Conservation (phyloP, 164 flowering plant species). For the Berberis vulgaris region DNA sequence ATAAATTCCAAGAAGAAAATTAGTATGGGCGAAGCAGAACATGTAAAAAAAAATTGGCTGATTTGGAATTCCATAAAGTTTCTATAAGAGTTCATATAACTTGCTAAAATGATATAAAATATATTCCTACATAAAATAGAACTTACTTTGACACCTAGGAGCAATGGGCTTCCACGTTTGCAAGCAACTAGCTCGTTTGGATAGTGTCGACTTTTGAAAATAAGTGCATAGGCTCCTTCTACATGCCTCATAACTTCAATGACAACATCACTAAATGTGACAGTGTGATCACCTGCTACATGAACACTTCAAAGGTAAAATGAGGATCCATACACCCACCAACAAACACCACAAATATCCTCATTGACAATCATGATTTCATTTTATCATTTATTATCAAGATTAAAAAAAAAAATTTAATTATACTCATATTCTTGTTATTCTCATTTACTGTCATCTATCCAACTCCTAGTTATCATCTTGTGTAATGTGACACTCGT, state of each 20-base stretch:
- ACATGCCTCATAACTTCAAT: slow-evolving; percentile 97
- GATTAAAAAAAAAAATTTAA: no score
- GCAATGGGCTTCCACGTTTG: slow-evolving; percentile 96
- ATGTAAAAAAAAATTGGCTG: no score
- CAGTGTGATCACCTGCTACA: slow-evolving; percentile 62
- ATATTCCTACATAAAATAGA: neutral
- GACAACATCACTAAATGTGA: slow-evolving; percentile 88
- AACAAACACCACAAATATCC: neutral
- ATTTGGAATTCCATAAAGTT: no score
- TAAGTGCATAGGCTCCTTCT: slow-evolving; percentile 98
- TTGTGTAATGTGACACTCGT: no score
- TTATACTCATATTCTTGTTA: no score
- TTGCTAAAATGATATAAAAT: no score
- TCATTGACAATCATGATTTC: neutral
- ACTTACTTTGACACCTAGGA: slow-evolving; percentile 94
- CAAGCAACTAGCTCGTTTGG: slow-evolving; percentile 98
- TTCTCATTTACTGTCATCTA: no score
- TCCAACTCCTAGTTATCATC: no score
- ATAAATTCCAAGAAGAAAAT: no score
- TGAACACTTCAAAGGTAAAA: slow-evolving; percentile 8
- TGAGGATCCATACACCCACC: neutral
- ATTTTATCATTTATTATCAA: no score
- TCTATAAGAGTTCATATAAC: no score
- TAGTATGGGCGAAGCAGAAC: no score
- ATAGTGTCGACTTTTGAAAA: slow-evolving; percentile 86